Evolutionary conservation across 371 early-diverging fungal genomes (phyloP).

Genomic region (Haplosporangium sp.): DNA sequence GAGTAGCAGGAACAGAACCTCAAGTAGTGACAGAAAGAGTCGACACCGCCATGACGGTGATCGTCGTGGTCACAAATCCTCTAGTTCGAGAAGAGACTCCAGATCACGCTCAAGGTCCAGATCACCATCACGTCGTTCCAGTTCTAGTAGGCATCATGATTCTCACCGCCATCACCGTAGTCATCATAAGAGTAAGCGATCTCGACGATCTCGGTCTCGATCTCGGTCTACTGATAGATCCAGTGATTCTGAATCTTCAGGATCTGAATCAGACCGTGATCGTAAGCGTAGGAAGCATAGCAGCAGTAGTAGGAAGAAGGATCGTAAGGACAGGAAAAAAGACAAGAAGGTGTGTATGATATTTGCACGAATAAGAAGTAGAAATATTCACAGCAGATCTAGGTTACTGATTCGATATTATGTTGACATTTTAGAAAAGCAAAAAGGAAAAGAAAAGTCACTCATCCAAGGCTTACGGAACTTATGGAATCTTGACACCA

Average conservation of each 20-base stretch:
- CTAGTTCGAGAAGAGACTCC: conserved; percentile 19
- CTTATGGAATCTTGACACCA: conserved; percentile 42
- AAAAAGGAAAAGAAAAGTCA: conserved; percentile 42
- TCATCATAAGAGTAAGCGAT: conserved; percentile 35
- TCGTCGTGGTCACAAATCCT: conserved; percentile 23
- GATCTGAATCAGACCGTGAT: conserved; percentile 39
- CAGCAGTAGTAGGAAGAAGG: conserved; percentile 45
- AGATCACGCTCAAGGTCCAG: conserved; percentile 30
- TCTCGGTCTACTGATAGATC: conserved; percentile 29
- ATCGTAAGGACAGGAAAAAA: conserved; percentile 48
- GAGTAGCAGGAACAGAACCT: conserved; percentile 5
- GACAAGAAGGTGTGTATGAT: conserved; percentile 27
- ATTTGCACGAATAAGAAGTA: background rate
- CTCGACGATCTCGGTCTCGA: conserved; percentile 16
- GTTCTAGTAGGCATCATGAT: background rate
- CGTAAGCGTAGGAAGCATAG: conserved; percentile 44
- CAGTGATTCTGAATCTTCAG: conserved; percentile 39
- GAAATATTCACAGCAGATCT: background rate
- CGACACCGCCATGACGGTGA: conserved; percentile 3
- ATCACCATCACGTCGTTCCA: conserved; percentile 28
- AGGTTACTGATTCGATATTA: no score
- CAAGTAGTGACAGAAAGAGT: conserved; percentile 14
- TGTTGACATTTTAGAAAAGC: conserved; percentile 27
- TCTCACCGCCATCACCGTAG: conserved; percentile 9
- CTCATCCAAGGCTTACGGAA: conserved; percentile 40